A percentile compares a stretch with the other conserved stretches of the same genome.
Evolutionary conservation across 192 early-diverging fungal species (phyloP).

Genomic region (Dispira parvispora): DNA sequence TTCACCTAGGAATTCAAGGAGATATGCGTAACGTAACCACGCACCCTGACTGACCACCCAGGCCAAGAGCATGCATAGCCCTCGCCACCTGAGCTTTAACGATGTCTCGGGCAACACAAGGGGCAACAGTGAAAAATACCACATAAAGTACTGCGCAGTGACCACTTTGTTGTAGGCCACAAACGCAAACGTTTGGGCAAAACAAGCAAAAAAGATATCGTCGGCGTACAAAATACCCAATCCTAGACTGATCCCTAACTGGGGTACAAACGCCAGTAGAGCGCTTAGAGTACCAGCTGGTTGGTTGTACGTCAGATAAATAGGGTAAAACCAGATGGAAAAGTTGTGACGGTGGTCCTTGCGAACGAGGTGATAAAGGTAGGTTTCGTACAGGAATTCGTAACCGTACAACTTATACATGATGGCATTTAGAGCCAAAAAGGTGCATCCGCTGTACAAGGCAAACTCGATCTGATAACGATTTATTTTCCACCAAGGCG

Average conservation of each 20-base stretch:
- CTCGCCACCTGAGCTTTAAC: constrained; percentile 27
- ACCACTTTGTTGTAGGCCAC: constrained; percentile 94
- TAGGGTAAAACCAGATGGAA: constrained; percentile 88
- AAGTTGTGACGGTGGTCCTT: constrained; percentile 99
- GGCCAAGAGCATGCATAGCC: constrained; percentile 31
- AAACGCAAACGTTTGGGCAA: constrained; percentile 92
- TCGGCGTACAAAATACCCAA: constrained; percentile 47
- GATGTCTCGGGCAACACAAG: constrained; percentile 54
- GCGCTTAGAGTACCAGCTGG: constrained; percentile 32
- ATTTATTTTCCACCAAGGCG: constrained; percentile 23
- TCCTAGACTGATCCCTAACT: constrained; percentile 30
- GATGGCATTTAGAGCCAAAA: constrained; percentile 39
- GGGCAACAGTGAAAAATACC: constrained; percentile 90
- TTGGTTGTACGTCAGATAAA: constrained; percentile 60
- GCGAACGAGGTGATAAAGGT: constrained; percentile 84
- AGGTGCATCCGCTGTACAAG: constrained; percentile 37
- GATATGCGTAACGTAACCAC: constrained; percentile 76
- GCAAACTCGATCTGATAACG: constrained; percentile 41
- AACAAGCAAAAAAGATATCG: constrained; percentile 76
- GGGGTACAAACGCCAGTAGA: constrained; percentile 72
- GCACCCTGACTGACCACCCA: constrained; percentile 70
- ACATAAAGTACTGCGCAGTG: constrained; percentile 98
- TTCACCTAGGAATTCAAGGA: constrained; percentile 71
- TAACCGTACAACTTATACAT: constrained; percentile 65
- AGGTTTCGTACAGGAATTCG: constrained; percentile 81